Evolutionary conservation across 805 yeast species (phyloP).

Genomic region (Candida caryicola): DNA sequence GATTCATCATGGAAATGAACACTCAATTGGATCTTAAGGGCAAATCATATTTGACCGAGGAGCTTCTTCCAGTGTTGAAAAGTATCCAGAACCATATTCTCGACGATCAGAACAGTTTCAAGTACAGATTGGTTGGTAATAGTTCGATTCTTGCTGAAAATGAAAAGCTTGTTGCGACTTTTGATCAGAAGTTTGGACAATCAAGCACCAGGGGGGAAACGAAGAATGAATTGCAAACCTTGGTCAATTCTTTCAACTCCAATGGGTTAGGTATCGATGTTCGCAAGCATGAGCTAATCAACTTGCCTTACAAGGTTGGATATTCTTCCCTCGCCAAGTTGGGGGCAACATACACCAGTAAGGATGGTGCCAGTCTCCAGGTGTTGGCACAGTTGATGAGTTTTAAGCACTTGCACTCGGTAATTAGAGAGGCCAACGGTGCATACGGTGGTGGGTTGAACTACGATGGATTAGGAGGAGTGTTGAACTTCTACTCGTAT

Average conservation of each 20-base stretch:
- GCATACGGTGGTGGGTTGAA: slow-evolving; percentile 96
- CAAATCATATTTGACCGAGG: slow-evolving; percentile 33
- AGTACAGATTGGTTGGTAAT: slow-evolving; percentile 60
- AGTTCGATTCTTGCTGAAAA: slow-evolving; percentile 34
- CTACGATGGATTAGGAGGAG: slow-evolving; percentile 78
- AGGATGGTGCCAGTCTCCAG: slow-evolving; percentile 84
- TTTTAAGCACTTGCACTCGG: slow-evolving; percentile 81
- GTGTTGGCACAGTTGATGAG: slow-evolving; percentile 77
- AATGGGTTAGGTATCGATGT: slow-evolving; percentile 12
- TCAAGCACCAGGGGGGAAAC: neutral
- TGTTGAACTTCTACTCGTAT: slow-evolving; percentile 81
- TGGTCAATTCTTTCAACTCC: slow-evolving; percentile 15
- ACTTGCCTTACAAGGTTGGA: slow-evolving; percentile 85
- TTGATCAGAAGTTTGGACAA: slow-evolving; percentile 15
- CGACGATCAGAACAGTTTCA: slow-evolving; percentile 35
- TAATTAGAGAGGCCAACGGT: slow-evolving; percentile 92
- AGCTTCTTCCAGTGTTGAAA: slow-evolving; percentile 63
- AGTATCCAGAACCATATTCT: slow-evolving; percentile 48
- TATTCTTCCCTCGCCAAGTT: slow-evolving; percentile 67
- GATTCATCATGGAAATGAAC: slow-evolving; percentile 62
- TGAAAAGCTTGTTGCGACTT: slow-evolving; percentile 33
- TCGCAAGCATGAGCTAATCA: slow-evolving; percentile 45
- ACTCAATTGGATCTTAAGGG: slow-evolving; percentile 43
- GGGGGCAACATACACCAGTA: slow-evolving; percentile 64
- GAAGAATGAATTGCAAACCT: slow-evolving; percentile 8